Percentiles rank a stretch among this genome's conserved stretches.
Evolutionary conservation across 495 filamentous ascomycete species (phyloP).

Genomic region (Sporormia fimetaria): DNA sequence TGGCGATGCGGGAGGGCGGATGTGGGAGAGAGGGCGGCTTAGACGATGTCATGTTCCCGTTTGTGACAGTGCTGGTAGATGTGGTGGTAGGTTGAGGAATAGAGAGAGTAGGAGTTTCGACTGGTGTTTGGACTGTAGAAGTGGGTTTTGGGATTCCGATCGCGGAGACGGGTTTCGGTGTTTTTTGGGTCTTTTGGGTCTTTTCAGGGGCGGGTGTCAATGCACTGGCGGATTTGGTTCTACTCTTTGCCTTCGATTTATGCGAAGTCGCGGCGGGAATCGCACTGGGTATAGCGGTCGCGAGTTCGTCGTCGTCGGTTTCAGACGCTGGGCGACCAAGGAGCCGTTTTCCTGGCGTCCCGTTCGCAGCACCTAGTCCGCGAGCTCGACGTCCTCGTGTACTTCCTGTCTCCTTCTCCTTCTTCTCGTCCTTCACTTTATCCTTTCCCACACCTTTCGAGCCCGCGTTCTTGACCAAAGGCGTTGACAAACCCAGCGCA

Average conservation of each 20-base stretch:
- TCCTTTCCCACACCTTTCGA: not conserved
- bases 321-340: conserved; percentile 14
- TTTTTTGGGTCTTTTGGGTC: too few relatives aligned
- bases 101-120: too few relatives aligned
- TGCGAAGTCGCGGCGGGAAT: too few relatives aligned
- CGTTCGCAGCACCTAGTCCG: conserved; percentile 21
- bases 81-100: not conserved
- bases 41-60: too few relatives aligned
- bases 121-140: too few relatives aligned
- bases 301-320: conserved; percentile 14
- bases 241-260: not conserved
- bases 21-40: too few relatives aligned
- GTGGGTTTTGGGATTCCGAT: too few relatives aligned
- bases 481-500: not conserved
- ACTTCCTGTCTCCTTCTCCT: conserved; percentile 15
- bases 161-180: not conserved
- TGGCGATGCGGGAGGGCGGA: too few relatives aligned
- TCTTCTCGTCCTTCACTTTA: conserved; percentile 7
- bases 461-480: conserved; percentile 1
- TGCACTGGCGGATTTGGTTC: not conserved
- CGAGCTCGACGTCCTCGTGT: conserved; percentile 11
- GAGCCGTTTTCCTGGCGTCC: conserved; percentile 25
- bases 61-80: not conserved
- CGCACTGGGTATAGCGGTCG: too few relatives aligned
- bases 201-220: too few relatives aligned